Conservation (phyloP, 108 stramenopile genomes). For the Bacterosira constricta region DNA sequence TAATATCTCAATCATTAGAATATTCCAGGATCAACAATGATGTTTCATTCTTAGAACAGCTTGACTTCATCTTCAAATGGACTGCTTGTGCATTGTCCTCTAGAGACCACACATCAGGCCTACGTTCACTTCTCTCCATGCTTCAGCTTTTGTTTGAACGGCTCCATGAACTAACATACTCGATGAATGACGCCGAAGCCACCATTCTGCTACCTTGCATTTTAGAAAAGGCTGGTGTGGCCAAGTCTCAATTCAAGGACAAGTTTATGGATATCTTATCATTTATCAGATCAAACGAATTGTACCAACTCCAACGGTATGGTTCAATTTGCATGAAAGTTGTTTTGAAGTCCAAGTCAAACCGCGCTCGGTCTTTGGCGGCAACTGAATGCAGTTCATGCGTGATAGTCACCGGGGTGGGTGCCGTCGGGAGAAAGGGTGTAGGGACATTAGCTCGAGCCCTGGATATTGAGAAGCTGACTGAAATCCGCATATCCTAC, state of each 20-base stretch:
- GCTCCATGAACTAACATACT: constrained; percentile 57
- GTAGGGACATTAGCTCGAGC: constrained; percentile 60
- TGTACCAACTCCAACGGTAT: constrained; percentile 57
- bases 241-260: constrained; percentile 73
- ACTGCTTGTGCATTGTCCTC: constrained; percentile 65
- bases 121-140: constrained; percentile 64
- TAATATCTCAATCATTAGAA: constrained; percentile 60
- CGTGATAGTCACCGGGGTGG: constrained; percentile 60
- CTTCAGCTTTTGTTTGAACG: constrained; percentile 40
- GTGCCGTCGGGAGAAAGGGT: constrained; percentile 81
- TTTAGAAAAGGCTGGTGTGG: constrained; percentile 75
- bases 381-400: constrained; percentile 62
- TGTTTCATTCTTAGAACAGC: constrained; percentile 57
- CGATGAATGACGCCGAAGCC: constrained; percentile 60
- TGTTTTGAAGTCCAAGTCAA: constrained; percentile 62
- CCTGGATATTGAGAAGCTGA: constrained; percentile 71
- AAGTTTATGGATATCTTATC: constrained; percentile 57
- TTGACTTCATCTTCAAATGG: constrained; percentile 84
- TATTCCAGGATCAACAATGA: constrained; percentile 52
- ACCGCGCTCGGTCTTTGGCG: constrained; percentile 68
- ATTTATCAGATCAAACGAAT: constrained; percentile 40
- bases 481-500: constrained; percentile 68
- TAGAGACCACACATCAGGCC: constrained; percentile 77
- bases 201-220: constrained; percentile 67
- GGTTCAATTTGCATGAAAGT: constrained; percentile 76